Evolutionary conservation across 306 rosid species (phyloP).

Genomic region (Dryas octopetala): DNA sequence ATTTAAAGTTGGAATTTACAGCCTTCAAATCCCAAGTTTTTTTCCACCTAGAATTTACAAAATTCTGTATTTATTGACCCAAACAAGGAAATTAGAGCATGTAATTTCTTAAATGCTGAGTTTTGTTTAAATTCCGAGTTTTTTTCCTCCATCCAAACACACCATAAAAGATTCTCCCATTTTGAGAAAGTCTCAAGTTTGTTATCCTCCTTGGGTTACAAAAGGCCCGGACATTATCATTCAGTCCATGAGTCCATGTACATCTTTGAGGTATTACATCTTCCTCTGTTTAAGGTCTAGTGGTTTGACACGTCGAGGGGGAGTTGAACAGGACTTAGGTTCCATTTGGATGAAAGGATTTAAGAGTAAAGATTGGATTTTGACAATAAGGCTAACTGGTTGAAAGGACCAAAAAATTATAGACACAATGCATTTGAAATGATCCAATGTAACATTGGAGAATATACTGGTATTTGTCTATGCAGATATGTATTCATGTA

Average conservation of each 20-base stretch:
- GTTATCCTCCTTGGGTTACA: constrained; percentile 72
- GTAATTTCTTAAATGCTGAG: too few relatives aligned
- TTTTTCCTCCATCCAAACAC: too few relatives aligned
- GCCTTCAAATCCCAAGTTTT: too few relatives aligned
- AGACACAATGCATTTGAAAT: neutral
- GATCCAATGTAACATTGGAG: neutral
- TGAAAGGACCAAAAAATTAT: neutral
- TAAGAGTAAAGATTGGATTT: neutral
- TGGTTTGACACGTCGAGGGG: neutral
- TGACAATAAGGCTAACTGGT: neutral
- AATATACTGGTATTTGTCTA: neutral
- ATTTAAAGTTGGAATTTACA: too few relatives aligned
- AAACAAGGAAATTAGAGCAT: too few relatives aligned
- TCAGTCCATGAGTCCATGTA: constrained; percentile 99
- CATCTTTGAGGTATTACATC: constrained; percentile 74
- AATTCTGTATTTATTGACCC: too few relatives aligned
- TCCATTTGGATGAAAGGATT: too few relatives aligned
- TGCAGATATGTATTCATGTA: neutral
- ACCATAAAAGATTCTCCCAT: constrained; percentile 48
- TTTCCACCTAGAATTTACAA: too few relatives aligned
- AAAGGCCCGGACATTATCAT: constrained; percentile 56
- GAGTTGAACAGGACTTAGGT: too few relatives aligned
- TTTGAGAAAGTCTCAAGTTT: constrained; percentile 64
- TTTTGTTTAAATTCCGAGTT: too few relatives aligned
- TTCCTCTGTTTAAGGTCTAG: neutral